A percentile compares a stretch with the other conserved stretches of the same genome.
Conservation (phyloP, 2,329 filamentous ascomycete species). For the Trichoderma endophyticum region DNA sequence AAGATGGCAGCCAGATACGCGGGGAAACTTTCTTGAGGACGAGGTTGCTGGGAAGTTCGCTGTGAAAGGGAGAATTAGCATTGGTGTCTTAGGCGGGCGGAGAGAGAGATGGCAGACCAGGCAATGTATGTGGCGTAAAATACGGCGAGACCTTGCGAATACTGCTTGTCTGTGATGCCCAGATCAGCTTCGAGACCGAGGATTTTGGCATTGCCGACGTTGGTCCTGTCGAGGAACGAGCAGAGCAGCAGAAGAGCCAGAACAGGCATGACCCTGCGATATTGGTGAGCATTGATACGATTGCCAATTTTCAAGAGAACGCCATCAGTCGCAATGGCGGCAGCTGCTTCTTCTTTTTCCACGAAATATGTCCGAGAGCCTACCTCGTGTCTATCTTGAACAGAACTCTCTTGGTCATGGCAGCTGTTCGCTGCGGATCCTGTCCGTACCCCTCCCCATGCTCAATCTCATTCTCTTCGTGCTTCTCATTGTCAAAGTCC, state of each 20-base stretch:
- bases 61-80: constrained; percentile 25
- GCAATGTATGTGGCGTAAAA: constrained; percentile 65
- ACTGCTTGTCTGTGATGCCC: constrained; percentile 58
- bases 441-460: constrained; percentile 21
- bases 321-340: background rate
- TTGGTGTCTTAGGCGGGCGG: background rate
- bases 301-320: background rate
- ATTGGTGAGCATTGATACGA: background rate
- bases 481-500: constrained; percentile 24
- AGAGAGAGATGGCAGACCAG: constrained; percentile 38
- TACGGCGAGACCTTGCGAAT: constrained; percentile 60
- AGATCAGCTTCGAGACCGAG: constrained; percentile 59
- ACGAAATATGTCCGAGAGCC: no score
- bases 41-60: constrained; percentile 63
- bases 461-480: constrained; percentile 22
- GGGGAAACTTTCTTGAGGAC: constrained; percentile 60
- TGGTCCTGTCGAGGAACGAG: constrained; percentile 66
- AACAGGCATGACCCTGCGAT: constrained; percentile 55
- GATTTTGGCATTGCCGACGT: constrained; percentile 68
- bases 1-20: constrained; percentile 56
- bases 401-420: constrained; percentile 27
- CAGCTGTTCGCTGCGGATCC: constrained; percentile 14
- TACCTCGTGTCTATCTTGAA: constrained; percentile 31
- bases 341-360: background rate
- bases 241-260: constrained; percentile 64